A percentile compares a stretch with the other conserved stretches of the same genome.
These are phyloP conservation scores for Rhynchosporium secalis DNA, from an alignment of 2,329 filamentous ascomycete genomes.

Conservation along the genomic window DNA sequence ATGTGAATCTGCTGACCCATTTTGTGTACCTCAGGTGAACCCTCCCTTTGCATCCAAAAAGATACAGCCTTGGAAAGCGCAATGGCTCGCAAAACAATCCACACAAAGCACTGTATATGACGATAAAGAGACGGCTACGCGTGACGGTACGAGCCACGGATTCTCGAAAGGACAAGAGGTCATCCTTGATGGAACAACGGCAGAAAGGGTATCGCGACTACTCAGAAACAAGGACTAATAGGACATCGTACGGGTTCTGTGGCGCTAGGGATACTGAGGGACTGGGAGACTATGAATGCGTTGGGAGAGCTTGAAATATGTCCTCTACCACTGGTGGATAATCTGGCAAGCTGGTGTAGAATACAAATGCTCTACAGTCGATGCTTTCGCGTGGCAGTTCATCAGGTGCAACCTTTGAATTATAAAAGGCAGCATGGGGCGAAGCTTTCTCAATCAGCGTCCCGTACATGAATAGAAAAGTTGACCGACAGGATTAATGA, in stretches of 20 bases:
- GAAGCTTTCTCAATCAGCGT: constrained; percentile 1
- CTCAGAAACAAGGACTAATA: not conserved
- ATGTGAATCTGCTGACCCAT: not conserved
- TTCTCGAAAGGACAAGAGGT: not conserved
- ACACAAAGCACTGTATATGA: not conserved
- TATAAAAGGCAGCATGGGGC: constrained; percentile 13
- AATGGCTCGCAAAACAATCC: constrained; percentile 6
- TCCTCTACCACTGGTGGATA: not conserved
- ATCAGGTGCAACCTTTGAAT: not conserved
- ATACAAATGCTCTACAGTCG: constrained; percentile 18
- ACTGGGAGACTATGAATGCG: not conserved
- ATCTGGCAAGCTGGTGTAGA: not conserved
- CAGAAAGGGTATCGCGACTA: not conserved
- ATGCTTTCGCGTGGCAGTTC: constrained; percentile 20
- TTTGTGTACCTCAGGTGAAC: not conserved
- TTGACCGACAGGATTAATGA: not conserved
- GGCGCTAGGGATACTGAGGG: not conserved
- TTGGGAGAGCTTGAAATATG: not conserved
- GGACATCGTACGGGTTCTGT: no score
- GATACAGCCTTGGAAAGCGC: constrained; percentile 13
- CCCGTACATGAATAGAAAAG: not conserved
- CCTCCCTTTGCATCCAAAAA: not conserved
- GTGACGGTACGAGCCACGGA: not conserved
- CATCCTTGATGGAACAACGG: not conserved
- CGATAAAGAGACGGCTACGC: not conserved